These are phyloP conservation scores for Globisporangium cylindrosporum DNA, from an alignment of 352 stramenopile genomes.

Conservation along the genomic window DNA sequence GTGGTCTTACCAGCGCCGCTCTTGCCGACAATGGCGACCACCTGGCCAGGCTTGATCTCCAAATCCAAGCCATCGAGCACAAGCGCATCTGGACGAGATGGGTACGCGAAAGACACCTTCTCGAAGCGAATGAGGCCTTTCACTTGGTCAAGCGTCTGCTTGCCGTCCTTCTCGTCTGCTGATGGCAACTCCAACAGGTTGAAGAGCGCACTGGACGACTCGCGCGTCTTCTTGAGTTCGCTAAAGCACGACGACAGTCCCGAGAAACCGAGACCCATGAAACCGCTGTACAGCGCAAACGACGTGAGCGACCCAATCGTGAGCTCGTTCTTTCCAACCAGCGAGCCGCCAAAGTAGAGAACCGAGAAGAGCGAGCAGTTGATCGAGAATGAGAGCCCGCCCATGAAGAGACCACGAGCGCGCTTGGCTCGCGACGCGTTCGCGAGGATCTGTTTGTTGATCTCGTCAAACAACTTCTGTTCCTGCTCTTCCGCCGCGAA, in stretches of 20 bases:
- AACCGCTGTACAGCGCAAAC: constrained; percentile 90
- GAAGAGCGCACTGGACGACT: constrained; percentile 74
- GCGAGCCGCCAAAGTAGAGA: constrained; percentile 87
- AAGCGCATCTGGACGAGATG: constrained; percentile 62
- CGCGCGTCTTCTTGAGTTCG: constrained; percentile 71
- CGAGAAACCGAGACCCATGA: constrained; percentile 90
- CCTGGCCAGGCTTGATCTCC: constrained; percentile 73
- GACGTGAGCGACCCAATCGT: constrained; percentile 89
- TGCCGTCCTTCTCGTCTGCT: constrained; percentile 29
- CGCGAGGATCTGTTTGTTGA: constrained; percentile 62
- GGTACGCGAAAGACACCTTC: constrained; percentile 83
- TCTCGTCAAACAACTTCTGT: constrained; percentile 54
- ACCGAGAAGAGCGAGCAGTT: constrained; percentile 90
- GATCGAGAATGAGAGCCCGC: constrained; percentile 80
- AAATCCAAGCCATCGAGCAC: constrained; percentile 67
- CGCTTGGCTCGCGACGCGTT: constrained; percentile 71
- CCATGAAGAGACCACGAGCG: constrained; percentile 89
- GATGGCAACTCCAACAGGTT: constrained; percentile 50
- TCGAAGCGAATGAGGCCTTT: constrained; percentile 73
- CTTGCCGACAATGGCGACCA: constrained; percentile 84
- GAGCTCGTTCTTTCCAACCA: constrained; percentile 82
- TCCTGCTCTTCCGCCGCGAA: constrained; percentile 83
- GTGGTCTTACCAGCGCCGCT: constrained; percentile 86
- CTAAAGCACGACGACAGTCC: constrained; percentile 80
- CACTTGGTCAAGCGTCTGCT: constrained; percentile 41